phyloP scores from a whole-genome alignment of 768 basidiomycete genomes.

The Hypholoma fasciculare region DNA sequence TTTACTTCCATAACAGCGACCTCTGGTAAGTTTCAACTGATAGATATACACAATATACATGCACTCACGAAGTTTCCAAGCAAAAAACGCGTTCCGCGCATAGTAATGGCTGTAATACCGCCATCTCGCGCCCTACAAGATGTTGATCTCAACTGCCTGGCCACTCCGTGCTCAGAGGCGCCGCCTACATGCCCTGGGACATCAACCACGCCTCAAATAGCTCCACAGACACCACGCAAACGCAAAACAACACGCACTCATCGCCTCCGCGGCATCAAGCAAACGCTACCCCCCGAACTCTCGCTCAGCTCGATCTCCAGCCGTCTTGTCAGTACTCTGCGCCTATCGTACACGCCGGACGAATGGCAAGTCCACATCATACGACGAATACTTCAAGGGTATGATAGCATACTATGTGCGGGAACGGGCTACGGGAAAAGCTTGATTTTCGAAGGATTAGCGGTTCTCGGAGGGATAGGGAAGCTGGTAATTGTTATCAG shows the following conservation, averaged over 20 bases:
- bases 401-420: conserved; percentile 25
- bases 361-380: conserved; percentile 9
- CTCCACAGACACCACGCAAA: background rate
- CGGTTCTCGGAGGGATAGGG: conserved; percentile 15
- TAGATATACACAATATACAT: background rate
- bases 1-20: background rate
- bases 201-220: background rate
- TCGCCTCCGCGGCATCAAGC: background rate
- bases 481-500: conserved; percentile 23
- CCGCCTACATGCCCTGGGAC: background rate
- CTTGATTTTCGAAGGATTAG: conserved; percentile 26
- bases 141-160: background rate
- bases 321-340: background rate
- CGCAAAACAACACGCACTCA: background rate
- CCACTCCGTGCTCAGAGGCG: background rate
- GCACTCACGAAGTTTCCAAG: background rate
- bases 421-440: conserved; percentile 28
- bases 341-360: conserved; percentile 5
- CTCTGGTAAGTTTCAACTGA: background rate
- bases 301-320: background rate
- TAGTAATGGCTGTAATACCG: background rate
- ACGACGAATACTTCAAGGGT: conserved; percentile 15
- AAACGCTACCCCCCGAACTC: background rate
- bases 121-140: background rate
- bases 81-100: background rate